These are phyloP conservation scores for Kalmusia sp. DNA, from an alignment of 2,329 filamentous ascomycete species.

Conservation along the genomic window DNA sequence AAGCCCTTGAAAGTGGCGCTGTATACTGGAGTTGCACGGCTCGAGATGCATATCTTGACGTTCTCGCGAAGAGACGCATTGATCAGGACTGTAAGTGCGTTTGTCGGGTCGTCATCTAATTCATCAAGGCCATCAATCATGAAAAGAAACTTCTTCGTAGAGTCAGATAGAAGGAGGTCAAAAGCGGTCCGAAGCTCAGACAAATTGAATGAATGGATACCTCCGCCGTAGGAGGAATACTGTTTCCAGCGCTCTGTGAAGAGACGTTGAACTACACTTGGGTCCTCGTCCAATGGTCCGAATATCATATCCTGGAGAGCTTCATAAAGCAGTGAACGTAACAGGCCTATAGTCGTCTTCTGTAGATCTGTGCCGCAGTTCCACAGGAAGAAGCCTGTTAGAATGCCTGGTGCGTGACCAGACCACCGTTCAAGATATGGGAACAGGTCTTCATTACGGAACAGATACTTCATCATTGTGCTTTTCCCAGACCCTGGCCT, in stretches of 20 bases:
- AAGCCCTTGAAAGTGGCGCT: constrained; percentile 30
- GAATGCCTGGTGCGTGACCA: constrained; percentile 34
- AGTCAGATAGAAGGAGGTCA: constrained; percentile 35
- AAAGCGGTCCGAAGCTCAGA: constrained; percentile 31
- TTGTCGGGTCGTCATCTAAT: constrained; percentile 27
- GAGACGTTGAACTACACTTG: constrained; percentile 28
- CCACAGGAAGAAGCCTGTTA: constrained; percentile 57
- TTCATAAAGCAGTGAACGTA: constrained; percentile 38
- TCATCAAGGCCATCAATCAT: constrained; percentile 43
- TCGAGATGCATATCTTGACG: constrained; percentile 42
- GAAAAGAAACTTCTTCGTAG: constrained; percentile 39
- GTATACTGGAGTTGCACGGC: constrained; percentile 28
- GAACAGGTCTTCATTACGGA: constrained; percentile 33
- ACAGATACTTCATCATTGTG: constrained; percentile 52
- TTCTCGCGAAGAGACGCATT: constrained; percentile 29
- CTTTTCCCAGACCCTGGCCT: constrained; percentile 58
- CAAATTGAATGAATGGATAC: constrained; percentile 28
- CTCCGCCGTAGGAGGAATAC: constrained; percentile 36
- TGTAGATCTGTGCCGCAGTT: constrained; percentile 39
- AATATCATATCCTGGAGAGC: constrained; percentile 41
- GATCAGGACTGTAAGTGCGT: constrained; percentile 29
- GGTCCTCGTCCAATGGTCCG: constrained; percentile 34
- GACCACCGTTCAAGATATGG: constrained; percentile 38
- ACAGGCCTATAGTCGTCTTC: constrained; percentile 30
- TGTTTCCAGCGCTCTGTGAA: constrained; percentile 39